Evolutionary conservation across 306 rosid species (phyloP), one percentile per base, ranked within the genome.

Genomic region (Inga leiocalycina): DNA sequence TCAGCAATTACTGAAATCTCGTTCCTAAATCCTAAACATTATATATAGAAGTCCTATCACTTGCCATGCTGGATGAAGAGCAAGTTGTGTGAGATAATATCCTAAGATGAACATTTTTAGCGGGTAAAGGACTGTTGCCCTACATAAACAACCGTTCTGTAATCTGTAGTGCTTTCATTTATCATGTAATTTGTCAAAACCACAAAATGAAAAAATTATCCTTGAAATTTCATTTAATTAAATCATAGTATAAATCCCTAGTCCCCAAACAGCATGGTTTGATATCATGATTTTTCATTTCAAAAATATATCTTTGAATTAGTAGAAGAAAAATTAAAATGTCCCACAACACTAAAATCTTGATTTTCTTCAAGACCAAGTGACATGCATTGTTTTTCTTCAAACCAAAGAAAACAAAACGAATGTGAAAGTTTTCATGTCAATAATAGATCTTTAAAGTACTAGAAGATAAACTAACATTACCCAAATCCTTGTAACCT

Each of bases 71-170:
- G 66, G 51, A 74, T 74, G 22, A 83, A 73, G 39, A 11, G 35
- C 35, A 37, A 64, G 6, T 22, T 19, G 41, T 30, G 57, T 19
- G 62, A 62, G 76, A 64, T 22, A 39, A 62, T n/a, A 52, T 35
- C 71, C 37, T 13, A 45, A 59, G 41, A 66, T 67, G 27, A 30
- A 73, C 64, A 24, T 79, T 73, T 32, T 74, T 70, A 66, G 37
- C 4, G 15, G 37, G 48, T 41, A 54, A 71, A 35, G 67, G 9
- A 57, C 52, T 15, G 44, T 24, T 27, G 5, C 73, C 78, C 48
- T 17, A 16, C 51, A 48, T 12, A 48, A 49, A 14, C 56, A 72
- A 34, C 51, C 20, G 27, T 19, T 74, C 46, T 51, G 78, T 19
- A 12, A 44, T 74, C 46, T 51, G 78, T 19, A 12, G 62, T 10